A percentile compares a stretch with the other conserved stretches of the same genome.
phyloP scores from a whole-genome alignment of 371 early-diverging fungal species.

The Capillidium heterosporum region DNA sequence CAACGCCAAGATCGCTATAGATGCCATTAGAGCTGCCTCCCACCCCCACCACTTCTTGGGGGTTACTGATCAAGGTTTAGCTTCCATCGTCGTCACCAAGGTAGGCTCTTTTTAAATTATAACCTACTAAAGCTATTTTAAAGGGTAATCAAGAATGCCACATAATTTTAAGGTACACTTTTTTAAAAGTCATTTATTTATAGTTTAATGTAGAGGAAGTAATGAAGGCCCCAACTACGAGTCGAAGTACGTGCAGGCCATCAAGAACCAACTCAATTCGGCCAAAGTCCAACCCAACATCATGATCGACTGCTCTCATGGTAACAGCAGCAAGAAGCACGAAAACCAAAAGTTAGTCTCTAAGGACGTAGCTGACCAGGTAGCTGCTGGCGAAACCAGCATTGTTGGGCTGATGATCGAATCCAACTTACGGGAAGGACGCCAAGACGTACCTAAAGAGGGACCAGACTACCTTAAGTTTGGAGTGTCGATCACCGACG shows the following conservation, averaged over 20 bases:
- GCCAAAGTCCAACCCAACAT: constrained; percentile 37
- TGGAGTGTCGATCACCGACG: constrained; percentile 72
- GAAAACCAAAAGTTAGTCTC: constrained; percentile 65
- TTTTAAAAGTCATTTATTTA: constrained; percentile 14
- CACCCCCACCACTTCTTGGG: constrained; percentile 78
- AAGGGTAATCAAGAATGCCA: constrained; percentile 13
- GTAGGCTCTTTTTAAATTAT: constrained; percentile 39
- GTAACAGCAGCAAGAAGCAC: constrained; percentile 60
- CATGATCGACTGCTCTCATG: constrained; percentile 93
- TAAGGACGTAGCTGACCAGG: constrained; percentile 41
- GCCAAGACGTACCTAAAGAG: constrained; percentile 50
- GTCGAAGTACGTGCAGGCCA: constrained; percentile 35
- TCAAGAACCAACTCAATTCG: constrained; percentile 35
- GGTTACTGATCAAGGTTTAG: constrained; percentile 83
- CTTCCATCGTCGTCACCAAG: constrained; percentile 72
- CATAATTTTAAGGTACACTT: constrained; percentile 5
- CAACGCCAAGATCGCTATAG: constrained; percentile 67
- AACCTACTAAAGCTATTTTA: not conserved
- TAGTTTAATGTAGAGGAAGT: constrained; percentile 86
- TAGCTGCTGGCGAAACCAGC: constrained; percentile 34
- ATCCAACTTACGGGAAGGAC: constrained; percentile 64
- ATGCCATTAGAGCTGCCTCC: constrained; percentile 77
- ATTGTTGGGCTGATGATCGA: constrained; percentile 91
- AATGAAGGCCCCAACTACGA: constrained; percentile 77
- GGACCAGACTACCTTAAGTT: constrained; percentile 48